A percentile compares a stretch with the other conserved stretches of the same genome.
These are phyloP conservation scores for Penicillium sp. DNA, from an alignment of 2,329 filamentous ascomycete genomes.

Conservation along the genomic window DNA sequence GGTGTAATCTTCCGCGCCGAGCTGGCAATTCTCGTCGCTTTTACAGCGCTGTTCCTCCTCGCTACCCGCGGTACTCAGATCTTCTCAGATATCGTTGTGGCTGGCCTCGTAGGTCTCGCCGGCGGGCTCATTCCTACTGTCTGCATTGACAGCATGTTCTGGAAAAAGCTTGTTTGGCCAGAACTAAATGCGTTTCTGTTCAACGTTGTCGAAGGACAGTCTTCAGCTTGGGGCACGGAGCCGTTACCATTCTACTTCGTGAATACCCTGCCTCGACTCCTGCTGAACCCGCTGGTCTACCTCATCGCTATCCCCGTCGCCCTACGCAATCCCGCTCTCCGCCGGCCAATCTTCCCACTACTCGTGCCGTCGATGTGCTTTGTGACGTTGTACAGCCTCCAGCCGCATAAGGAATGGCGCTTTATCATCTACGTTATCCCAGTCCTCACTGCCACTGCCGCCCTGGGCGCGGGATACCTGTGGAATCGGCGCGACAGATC, in stretches of 20 bases:
- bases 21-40: slow-evolving; percentile 75
- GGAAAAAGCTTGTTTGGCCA: slow-evolving; percentile 83
- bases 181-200: slow-evolving; percentile 87
- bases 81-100: slow-evolving; percentile 58
- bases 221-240: slow-evolving; percentile 83
- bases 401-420: slow-evolving; percentile 94
- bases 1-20: slow-evolving; percentile 89
- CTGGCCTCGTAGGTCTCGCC: slow-evolving; percentile 66
- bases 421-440: slow-evolving; percentile 92
- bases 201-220: slow-evolving; percentile 82
- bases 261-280: slow-evolving; percentile 76
- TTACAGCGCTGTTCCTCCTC: slow-evolving; percentile 67
- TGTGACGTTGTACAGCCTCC: slow-evolving; percentile 76
- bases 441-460: slow-evolving; percentile 73
- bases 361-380: slow-evolving; percentile 70
- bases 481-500: slow-evolving; percentile 67
- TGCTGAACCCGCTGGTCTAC: slow-evolving; percentile 74
- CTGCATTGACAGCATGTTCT: slow-evolving; percentile 87
- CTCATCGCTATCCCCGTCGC: slow-evolving; percentile 54
- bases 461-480: slow-evolving; percentile 71
- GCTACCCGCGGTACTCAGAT: slow-evolving; percentile 56
- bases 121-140: slow-evolving; percentile 70
- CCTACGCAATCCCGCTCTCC: slow-evolving; percentile 55
- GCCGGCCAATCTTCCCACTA: slow-evolving; percentile 53
- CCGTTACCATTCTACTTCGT: slow-evolving; percentile 86